Conservation (phyloP, 441 rosid species). For the Pelargonium cotyledonis region DNA sequence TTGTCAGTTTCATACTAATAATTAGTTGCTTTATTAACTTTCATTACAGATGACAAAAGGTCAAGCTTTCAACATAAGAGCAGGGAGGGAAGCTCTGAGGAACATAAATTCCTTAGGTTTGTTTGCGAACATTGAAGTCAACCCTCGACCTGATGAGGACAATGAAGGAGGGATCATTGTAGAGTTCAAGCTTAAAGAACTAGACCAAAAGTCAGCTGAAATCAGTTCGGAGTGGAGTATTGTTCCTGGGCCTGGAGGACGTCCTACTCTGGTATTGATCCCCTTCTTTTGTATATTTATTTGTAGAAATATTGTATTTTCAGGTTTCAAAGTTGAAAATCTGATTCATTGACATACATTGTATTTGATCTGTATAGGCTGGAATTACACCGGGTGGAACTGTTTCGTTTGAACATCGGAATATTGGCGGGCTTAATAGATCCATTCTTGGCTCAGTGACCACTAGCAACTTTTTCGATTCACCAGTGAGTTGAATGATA, state of each 20-base stretch:
- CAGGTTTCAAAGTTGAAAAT: slow-evolving; percentile 2
- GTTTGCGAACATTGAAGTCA: slow-evolving; percentile 89
- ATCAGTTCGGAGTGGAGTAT: slow-evolving; percentile 97
- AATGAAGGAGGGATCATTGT: slow-evolving; percentile 88
- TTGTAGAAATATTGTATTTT: not conserved
- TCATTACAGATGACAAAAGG: slow-evolving; percentile 68
- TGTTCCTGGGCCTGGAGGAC: slow-evolving; percentile 95
- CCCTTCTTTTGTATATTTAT: not conserved
- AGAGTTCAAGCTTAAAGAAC: slow-evolving; percentile 91
- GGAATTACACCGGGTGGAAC: slow-evolving; percentile 94
- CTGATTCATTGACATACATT: slow-evolving; percentile 5
- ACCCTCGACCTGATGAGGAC: slow-evolving; percentile 90
- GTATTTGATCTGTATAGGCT: slow-evolving; percentile 43
- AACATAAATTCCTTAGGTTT: slow-evolving; percentile 71
- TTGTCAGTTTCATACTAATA: no score
- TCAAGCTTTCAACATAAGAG: slow-evolving; percentile 80
- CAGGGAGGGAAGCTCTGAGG: slow-evolving; percentile 83
- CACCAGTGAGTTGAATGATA: slow-evolving; percentile 47
- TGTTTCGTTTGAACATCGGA: slow-evolving; percentile 89
- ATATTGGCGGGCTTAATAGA: slow-evolving; percentile 80
- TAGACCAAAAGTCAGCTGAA: slow-evolving; percentile 95
- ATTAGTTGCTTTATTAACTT: not conserved
- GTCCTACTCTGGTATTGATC: slow-evolving; percentile 68
- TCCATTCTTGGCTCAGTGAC: slow-evolving; percentile 91
- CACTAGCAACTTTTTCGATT: slow-evolving; percentile 87